Percentiles rank a stretch among this genome's conserved stretches.
Evolutionary conservation across 1,284 basidiomycete species (phyloP).

Genomic region (Ceratobasidium papillatum): DNA sequence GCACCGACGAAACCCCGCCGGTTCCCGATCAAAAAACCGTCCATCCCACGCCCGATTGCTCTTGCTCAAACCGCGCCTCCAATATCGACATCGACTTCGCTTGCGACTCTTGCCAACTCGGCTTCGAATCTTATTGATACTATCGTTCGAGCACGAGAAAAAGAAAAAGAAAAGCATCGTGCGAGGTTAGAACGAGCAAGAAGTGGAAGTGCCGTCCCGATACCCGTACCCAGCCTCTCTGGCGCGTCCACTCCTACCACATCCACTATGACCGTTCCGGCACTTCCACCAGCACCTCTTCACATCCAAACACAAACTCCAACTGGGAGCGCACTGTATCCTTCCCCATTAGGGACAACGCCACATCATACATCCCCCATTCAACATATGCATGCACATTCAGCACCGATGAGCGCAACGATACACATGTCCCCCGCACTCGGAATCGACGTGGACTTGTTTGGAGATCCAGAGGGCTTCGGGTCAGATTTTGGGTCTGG

Average conservation of each 20-base stretch:
- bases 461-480: conserved; percentile 21
- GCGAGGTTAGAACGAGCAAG: conserved; percentile 35
- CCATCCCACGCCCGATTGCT: conserved; percentile 5
- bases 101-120: conserved; percentile 17
- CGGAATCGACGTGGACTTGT: conserved; percentile 30
- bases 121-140: conserved; percentile 28
- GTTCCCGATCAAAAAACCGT: conserved; percentile 14
- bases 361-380: conserved; percentile 2
- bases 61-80: conserved; percentile 15
- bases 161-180: conserved; percentile 38
- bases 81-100: not conserved
- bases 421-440: conserved; percentile 1
- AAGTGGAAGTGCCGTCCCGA: conserved; percentile 27
- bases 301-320: conserved; percentile 25
- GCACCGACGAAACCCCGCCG: conserved; percentile 10
- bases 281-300: not conserved
- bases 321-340: conserved; percentile 7
- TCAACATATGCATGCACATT: not conserved
- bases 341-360: conserved; percentile 18
- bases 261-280: not conserved
- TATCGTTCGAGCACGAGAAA: conserved; percentile 30
- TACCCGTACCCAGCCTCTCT: conserved; percentile 6
- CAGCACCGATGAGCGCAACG: not conserved
- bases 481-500: not conserved
- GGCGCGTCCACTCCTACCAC: conserved; percentile 27